Conservation (phyloP, 2,329 filamentous ascomycete genomes). For the Verticillium isaacii region DNA sequence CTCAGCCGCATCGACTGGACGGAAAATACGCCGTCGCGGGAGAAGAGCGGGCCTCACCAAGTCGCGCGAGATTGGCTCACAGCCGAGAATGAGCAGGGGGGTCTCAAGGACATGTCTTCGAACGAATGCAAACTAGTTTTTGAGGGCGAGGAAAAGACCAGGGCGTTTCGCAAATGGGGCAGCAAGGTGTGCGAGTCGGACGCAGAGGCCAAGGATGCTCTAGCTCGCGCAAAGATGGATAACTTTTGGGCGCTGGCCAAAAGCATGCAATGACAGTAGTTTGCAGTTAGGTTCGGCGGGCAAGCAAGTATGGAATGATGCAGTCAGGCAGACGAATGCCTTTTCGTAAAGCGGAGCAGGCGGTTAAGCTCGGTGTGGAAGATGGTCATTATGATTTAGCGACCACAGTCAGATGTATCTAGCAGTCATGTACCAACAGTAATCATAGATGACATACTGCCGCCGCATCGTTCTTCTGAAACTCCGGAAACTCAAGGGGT, state of each 20-base stretch:
- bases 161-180: constrained; percentile 82
- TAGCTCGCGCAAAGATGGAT: constrained; percentile 83
- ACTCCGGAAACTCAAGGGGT: no score
- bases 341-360: no score
- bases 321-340: not conserved
- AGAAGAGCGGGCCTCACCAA: constrained; percentile 56
- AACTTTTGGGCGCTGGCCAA: constrained; percentile 93
- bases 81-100: constrained; percentile 71
- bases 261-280: constrained; percentile 26
- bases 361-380: no score
- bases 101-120: constrained; percentile 72
- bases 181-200: constrained; percentile 92
- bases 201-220: constrained; percentile 74
- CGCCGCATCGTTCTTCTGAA: no score
- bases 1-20: constrained; percentile 92
- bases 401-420: no score
- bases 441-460: no score
- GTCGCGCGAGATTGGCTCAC: constrained; percentile 71
- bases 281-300: not conserved
- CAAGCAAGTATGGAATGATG: not conserved
- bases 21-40: constrained; percentile 70
- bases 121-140: constrained; percentile 86
- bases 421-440: no score
- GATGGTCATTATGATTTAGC: no score
- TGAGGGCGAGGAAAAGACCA: constrained; percentile 80